These are phyloP conservation scores for Ganoderma multipileum DNA, from an alignment of 1,284 basidiomycete species.

Conservation along the genomic window DNA sequence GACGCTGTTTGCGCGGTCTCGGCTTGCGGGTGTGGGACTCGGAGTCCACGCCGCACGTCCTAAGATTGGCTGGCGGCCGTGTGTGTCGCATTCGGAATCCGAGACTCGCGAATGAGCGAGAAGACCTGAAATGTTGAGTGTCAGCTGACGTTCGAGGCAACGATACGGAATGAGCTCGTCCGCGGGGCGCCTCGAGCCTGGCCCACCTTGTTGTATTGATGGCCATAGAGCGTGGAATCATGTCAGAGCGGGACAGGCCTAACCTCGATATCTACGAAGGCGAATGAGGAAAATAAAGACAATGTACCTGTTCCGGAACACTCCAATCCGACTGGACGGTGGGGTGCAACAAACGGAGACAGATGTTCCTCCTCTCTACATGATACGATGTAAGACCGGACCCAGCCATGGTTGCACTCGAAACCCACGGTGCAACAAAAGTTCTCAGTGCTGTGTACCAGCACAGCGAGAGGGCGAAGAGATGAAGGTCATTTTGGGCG, in stretches of 20 bases:
- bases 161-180: constrained; percentile 7
- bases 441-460: not conserved
- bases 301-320: constrained; percentile 4
- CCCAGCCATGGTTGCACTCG: not conserved
- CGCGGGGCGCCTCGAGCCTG: constrained; percentile 22
- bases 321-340: not conserved
- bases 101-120: constrained; percentile 16
- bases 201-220: constrained; percentile 5
- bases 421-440: not conserved
- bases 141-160: constrained; percentile 2
- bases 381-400: not conserved
- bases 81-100: constrained; percentile 9
- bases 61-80: constrained; percentile 11
- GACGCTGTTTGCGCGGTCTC: constrained; percentile 6
- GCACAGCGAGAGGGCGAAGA: not conserved
- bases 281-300: not conserved
- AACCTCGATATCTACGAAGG: not conserved
- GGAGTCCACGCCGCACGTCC: not conserved
- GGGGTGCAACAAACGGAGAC: not conserved
- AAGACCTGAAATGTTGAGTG: constrained; percentile 7
- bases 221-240: constrained; percentile 10
- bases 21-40: not conserved
- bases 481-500: not conserved
- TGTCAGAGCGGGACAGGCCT: constrained; percentile 4
- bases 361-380: not conserved